Percentiles rank a stretch among this genome's conserved stretches.
phyloP scores from a whole-genome alignment of 176 grass and related monocot genomes.

The Eragrostis curvula region DNA sequence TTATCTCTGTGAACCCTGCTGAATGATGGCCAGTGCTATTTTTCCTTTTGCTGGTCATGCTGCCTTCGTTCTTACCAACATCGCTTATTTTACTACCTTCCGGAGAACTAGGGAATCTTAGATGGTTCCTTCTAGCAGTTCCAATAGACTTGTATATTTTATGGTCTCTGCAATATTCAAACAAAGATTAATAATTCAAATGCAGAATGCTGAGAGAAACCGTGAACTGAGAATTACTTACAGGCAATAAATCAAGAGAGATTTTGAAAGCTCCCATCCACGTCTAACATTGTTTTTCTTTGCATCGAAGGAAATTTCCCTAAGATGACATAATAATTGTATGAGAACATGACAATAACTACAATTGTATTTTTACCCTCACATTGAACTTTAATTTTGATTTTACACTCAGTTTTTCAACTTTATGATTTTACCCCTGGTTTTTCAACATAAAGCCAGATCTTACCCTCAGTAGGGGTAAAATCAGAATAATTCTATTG shows the following conservation, averaged over 20 bases:
- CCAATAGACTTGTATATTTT: slow-evolving; percentile 37
- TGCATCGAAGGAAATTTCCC: slow-evolving; percentile 47
- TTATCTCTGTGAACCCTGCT: no score
- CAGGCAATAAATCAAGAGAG: slow-evolving; percentile 58
- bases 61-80: background rate
- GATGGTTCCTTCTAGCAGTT: slow-evolving; percentile 46
- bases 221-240: slow-evolving; percentile 22
- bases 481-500: no score
- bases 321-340: slow-evolving; percentile 17
- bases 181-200: slow-evolving; percentile 2
- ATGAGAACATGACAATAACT: background rate
- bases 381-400: no score
- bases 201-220: slow-evolving; percentile 31
- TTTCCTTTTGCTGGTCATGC: no score
- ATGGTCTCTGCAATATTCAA: slow-evolving; percentile 49
- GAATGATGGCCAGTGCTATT: no score
- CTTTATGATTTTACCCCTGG: no score
- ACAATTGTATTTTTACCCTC: no score
- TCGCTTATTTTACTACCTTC: background rate
- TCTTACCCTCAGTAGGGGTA: no score
- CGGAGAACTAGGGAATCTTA: background rate
- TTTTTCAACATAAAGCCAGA: no score
- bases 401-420: no score
- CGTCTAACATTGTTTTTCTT: slow-evolving; percentile 17
- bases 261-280: slow-evolving; percentile 50